Evolutionary conservation across 73 alveolate species (phyloP).

Genomic region (Paramecium sexaurelia): DNA sequence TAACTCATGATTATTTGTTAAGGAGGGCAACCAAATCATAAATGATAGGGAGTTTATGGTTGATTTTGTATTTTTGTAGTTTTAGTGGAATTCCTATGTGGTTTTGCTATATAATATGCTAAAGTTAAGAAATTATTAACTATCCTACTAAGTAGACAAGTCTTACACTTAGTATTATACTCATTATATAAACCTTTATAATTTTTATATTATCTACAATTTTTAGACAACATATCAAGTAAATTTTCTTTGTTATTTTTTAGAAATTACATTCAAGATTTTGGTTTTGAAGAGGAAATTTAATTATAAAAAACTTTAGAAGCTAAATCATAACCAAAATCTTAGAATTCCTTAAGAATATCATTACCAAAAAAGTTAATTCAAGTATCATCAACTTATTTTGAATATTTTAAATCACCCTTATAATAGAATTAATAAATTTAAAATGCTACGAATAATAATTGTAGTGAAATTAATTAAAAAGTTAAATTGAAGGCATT

Average conservation of each 20-base stretch:
- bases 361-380: not conserved
- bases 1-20: not conserved
- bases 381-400: not conserved
- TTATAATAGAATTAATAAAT: not conserved
- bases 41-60: not conserved
- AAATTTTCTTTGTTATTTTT: not conserved
- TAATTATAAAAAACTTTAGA: not conserved
- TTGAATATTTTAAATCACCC: not conserved
- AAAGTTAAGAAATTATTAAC: not conserved
- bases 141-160: not conserved
- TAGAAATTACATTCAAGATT: not conserved
- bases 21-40: not conserved
- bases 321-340: not conserved
- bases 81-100: not conserved
- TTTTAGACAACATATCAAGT: not conserved
- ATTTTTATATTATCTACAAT: not conserved
- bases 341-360: not conserved
- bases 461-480: not conserved
- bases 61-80: not conserved
- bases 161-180: not conserved
- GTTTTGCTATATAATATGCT: not conserved
- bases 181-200: not conserved
- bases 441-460: not conserved
- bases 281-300: not conserved
- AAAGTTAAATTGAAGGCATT: not conserved